Evolutionary conservation across 768 basidiomycete species (phyloP), one percentile per base, ranked within the genome.

Genomic region (Rubroboletus pulcherrimus): DNA sequence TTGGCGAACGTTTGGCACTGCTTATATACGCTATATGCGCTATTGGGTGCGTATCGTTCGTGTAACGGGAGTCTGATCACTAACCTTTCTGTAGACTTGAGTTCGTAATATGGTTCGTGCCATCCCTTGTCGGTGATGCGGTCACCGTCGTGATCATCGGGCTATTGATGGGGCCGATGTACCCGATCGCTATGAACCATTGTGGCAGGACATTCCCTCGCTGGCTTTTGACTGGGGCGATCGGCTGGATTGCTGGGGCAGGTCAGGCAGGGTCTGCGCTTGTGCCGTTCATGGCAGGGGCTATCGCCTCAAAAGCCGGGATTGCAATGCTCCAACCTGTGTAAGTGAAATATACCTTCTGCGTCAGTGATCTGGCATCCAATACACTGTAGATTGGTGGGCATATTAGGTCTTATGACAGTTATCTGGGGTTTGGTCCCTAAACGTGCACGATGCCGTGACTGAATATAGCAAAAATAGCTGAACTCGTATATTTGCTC

Each of bases 161-260:
- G 17, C 46, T 89, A 9, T 69, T 89, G 24, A 74, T 91, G n/a
- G 89, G 87, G 0, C 88, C 87, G 3, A 81, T 90, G 73, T 90
- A 86, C 64, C 87, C 86, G 2, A 80, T 88, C 42, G 55, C 73
- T 15, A 65, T 74, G 50, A 70, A 68, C 19, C 71, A 77, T 40
- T 65, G 74, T 2, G 65, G 61, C 12, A 73, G 67, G 29, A 57
- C 74, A 33, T 64, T 76, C 17, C 74, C 74, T 44, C 66, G 58
- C 17, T 65, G 68, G 66, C 65, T 77, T 35, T 56, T 72, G 33
- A 73, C 72, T 30, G 72, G 63, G 49, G 63, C 61, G 4, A 76
- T 81, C 30, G 78, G 81, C 29, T 83, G 81, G 79, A 77, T 82
- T 48, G 74, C 80, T 0, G 82, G 77, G 4, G 71, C 80, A 38